Evolutionary conservation across 2,329 filamentous ascomycete species (phyloP), one percentile per base, ranked within the genome.

Genomic region (Colletotrichum shisoi): DNA sequence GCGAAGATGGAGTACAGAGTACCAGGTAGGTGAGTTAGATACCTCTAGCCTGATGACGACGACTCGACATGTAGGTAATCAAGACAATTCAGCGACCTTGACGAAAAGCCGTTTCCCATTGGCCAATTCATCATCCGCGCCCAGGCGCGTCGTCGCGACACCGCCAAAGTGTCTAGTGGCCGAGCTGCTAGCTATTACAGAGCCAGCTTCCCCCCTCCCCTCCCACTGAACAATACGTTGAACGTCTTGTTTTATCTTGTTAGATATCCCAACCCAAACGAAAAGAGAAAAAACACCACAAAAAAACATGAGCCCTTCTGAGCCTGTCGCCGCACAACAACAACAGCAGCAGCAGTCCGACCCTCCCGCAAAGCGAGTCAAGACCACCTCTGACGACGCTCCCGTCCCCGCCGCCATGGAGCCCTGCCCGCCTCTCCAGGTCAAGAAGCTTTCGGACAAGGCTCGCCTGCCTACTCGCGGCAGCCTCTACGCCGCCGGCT

Each of bases 401-500:
- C 70, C 76, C 67, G 63, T 69, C 71, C 69, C 64, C 67, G 74
- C 76, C 60, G 74, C 77, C 65, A 78, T 81, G 72, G 76, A 80
- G 63, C 76, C 78, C 52, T 73, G 78, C 3, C 88, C 89, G n/a
- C 82, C 89, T 3, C 85, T 97, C 58, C 87, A 93, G 69, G 89
- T 99, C 80, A 94, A 97, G 85, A 93, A 96, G 79, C 89, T 98
- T 67, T 91, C 91, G 9, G 83, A 88, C 44, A 88, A 90, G 70
- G 95, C 90, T n/a, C 87, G 85, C 53, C 84, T 94, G 27, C 95
- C 95, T 12, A 98, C 93, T 0, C 89, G 94, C 62, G 95, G 95
- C 71, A 96, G 92, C 71, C 90, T 89, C 59, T 94, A 92, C 75
- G 92, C 95, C 0, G 95, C 95, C 1, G 95, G 95, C 42, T 98